Percentiles rank a stretch among this genome's conserved stretches.
phyloP scores from a whole-genome alignment of 768 basidiomycete species.

The Termitomyces sp. region DNA sequence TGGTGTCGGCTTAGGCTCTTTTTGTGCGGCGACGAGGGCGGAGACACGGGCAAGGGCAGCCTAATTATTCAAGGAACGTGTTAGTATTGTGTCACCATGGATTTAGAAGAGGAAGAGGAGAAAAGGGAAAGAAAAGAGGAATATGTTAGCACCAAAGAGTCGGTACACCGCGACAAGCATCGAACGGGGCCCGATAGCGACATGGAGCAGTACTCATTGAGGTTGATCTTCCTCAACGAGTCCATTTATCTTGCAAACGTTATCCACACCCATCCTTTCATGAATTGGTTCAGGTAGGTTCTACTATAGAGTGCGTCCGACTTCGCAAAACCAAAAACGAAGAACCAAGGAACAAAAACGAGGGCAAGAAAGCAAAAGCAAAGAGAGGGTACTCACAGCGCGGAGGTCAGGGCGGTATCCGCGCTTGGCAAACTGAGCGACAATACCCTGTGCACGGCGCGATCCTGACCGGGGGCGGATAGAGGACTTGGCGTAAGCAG shows the following conservation, averaged over 20 bases:
- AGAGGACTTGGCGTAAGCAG: constrained; percentile 39
- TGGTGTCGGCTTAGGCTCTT: constrained; percentile 60
- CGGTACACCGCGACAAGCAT: constrained; percentile 53
- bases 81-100: constrained; percentile 19
- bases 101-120: constrained; percentile 6
- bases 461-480: constrained; percentile 66
- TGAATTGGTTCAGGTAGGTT: constrained; percentile 73
- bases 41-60: constrained; percentile 74
- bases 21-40: constrained; percentile 63
- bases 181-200: constrained; percentile 78
- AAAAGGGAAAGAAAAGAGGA: constrained; percentile 13
- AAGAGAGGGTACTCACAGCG: constrained; percentile 44
- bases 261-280: constrained; percentile 89
- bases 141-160: constrained; percentile 69
- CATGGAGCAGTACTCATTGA: constrained; percentile 51
- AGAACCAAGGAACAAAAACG: constrained; percentile 3
- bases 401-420: constrained; percentile 79
- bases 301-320: constrained; percentile 76
- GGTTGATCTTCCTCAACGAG: constrained; percentile 54
- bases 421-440: constrained; percentile 49
- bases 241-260: constrained; percentile 76
- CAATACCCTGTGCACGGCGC: constrained; percentile 66
- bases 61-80: constrained; percentile 27
- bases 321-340: constrained; percentile 8
- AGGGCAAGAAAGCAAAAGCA: constrained; percentile 1